These are phyloP conservation scores for Jamesozyma rosinii DNA, from an alignment of 805 yeast species.

Conservation along the genomic window DNA sequence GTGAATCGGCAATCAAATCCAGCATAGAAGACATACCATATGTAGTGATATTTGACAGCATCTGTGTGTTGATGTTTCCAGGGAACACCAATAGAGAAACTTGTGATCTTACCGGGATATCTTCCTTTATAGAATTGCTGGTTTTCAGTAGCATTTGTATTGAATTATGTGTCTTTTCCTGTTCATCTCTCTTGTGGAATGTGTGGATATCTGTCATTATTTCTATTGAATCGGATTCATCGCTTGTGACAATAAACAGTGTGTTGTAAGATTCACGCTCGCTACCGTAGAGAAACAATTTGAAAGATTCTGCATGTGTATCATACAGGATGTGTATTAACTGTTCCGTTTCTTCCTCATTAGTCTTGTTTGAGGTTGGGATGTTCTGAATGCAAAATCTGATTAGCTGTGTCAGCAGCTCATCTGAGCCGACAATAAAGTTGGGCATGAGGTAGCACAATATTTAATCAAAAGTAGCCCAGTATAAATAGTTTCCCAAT, in stretches of 20 bases:
- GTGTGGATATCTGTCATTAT: not conserved
- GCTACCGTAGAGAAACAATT: not conserved
- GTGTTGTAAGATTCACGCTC: not conserved
- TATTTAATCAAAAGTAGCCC: too few relatives aligned
- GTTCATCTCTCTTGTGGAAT: not conserved
- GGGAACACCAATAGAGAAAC: conserved; percentile 33
- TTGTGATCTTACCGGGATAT: conserved; percentile 26
- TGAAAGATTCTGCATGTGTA: not conserved
- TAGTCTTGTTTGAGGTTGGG: not conserved
- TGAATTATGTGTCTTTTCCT: not conserved
- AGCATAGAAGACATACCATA: conserved; percentile 64
- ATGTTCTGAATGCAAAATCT: not conserved
- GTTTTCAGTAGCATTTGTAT: conserved; percentile 36
- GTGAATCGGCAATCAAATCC: conserved; percentile 34
- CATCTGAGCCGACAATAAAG: not conserved
- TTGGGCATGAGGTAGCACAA: too few relatives aligned
- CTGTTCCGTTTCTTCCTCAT: not conserved
- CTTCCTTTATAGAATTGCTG: conserved; percentile 26
- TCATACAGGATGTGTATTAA: not conserved
- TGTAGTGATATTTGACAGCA: conserved; percentile 49
- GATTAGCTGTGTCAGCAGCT: not conserved
- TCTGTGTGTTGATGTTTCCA: conserved; percentile 32
- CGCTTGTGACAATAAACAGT: not conserved
- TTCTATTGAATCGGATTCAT: not conserved
- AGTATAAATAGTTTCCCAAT: too few relatives aligned